A percentile compares a stretch with the other conserved stretches of the same genome.
phyloP scores from a whole-genome alignment of 148 eudicot species.

The Salicornia ramosissima region DNA sequence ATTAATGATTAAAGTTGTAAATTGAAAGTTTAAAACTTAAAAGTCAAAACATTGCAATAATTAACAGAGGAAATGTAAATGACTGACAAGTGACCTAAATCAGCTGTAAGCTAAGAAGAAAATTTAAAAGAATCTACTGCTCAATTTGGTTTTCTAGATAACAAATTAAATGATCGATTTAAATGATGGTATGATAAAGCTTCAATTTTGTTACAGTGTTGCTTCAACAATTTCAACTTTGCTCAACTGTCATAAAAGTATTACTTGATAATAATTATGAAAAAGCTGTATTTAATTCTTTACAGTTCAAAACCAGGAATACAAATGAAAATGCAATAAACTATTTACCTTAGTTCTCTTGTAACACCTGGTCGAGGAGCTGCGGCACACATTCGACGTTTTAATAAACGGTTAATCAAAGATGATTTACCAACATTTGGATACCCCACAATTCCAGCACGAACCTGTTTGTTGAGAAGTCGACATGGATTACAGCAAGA shows the following conservation, averaged over 20 bases:
- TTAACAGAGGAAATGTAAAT: too few relatives aligned
- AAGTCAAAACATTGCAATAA: too few relatives aligned
- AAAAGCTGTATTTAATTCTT: neutral
- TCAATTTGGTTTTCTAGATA: neutral
- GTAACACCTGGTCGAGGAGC: constrained; percentile 99
- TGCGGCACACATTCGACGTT: constrained; percentile 92
- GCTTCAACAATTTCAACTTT: neutral
- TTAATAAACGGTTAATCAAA: constrained; percentile 86
- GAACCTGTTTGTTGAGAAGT: constrained; percentile 54
- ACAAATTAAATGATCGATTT: neutral
- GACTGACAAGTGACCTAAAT: too few relatives aligned
- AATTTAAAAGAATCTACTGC: neutral
- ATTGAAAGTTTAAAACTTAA: too few relatives aligned
- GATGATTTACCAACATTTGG: constrained; percentile 99
- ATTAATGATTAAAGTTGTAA: neutral
- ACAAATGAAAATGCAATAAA: neutral
- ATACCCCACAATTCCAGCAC: constrained; percentile 97
- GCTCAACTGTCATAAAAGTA: neutral
- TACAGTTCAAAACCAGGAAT: neutral
- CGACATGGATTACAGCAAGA: constrained; percentile 9
- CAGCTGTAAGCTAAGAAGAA: neutral
- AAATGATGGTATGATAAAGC: neutral
- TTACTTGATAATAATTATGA: neutral
- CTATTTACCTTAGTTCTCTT: constrained; percentile 66
- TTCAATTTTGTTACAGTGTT: neutral